Percentiles rank a stretch among this genome's conserved stretches.
Conservation (phyloP, 306 rosid genomes). For the Pyrus bretschneideri region DNA sequence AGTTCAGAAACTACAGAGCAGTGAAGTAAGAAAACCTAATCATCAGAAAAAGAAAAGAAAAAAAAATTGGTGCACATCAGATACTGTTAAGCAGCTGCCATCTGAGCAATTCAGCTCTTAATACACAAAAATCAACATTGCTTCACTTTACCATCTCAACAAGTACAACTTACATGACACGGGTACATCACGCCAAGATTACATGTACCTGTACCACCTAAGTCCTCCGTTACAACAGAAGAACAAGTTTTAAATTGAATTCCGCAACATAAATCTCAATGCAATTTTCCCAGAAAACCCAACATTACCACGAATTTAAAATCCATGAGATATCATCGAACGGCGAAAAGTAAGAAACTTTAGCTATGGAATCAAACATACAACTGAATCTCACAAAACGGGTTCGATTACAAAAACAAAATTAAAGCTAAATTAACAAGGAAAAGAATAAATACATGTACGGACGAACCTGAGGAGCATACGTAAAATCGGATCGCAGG, state of each 20-base stretch:
- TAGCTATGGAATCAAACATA: neutral
- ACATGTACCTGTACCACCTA: too few relatives aligned
- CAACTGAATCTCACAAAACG: neutral
- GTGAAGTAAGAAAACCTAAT: conserved; percentile 30
- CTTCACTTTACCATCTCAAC: neutral
- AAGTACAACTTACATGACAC: too few relatives aligned
- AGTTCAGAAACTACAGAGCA: conserved; percentile 1
- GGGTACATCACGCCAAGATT: too few relatives aligned
- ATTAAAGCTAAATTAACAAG: neutral
- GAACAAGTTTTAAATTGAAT: neutral
- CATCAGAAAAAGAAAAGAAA: conserved; percentile 4
- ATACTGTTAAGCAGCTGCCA: neutral
- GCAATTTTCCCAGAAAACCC: neutral
- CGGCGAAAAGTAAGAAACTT: neutral
- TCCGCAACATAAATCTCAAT: too few relatives aligned
- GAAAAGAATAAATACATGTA: neutral
- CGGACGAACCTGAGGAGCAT: neutral
- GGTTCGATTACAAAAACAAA: neutral
- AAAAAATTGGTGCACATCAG: neutral
- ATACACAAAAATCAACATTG: neutral
- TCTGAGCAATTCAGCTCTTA: neutral
- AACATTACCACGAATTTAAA: neutral
- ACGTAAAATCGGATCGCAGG: neutral
- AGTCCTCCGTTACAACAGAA: too few relatives aligned
- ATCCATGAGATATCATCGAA: neutral